phyloP scores from a whole-genome alignment of 225 moss, liverwort and hornwort genomes.

The Straminergon stramineum region DNA sequence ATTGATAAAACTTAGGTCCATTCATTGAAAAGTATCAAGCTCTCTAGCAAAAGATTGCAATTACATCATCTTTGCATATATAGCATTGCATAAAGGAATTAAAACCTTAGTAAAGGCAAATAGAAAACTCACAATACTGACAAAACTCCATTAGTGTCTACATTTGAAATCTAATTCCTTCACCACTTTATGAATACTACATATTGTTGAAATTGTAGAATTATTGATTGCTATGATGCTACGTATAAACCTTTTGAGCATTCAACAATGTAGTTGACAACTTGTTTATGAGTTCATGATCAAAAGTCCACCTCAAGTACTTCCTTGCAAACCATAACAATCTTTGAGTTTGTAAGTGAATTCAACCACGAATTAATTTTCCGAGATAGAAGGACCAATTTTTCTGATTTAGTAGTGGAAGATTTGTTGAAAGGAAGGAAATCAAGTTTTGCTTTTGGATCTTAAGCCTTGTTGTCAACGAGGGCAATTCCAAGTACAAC shows the following conservation, averaged over 20 bases:
- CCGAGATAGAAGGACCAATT: accelerated
- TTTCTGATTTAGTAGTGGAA: background rate
- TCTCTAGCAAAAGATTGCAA: no score
- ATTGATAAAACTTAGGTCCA: accelerated
- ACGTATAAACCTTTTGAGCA: background rate
- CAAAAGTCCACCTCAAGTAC: background rate
- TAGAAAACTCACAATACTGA: background rate
- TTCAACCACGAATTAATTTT: background rate
- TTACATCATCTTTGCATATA: background rate
- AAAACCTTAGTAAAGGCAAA: background rate
- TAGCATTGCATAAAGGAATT: background rate
- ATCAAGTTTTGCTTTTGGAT: background rate
- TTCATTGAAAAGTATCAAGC: background rate
- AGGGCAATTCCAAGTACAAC: background rate
- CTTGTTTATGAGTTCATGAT: background rate
- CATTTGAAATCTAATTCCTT: background rate
- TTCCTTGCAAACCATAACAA: background rate
- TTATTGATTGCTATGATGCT: background rate
- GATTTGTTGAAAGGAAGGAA: background rate
- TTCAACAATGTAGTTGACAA: accelerated
- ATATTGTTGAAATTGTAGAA: background rate
- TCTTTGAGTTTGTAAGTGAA: accelerated
- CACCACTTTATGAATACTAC: background rate
- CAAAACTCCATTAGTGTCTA: background rate
- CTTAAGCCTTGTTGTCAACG: background rate